A percentile compares a stretch with the other conserved stretches of the same genome.
phyloP scores from a whole-genome alignment of 192 early-diverging fungal species.

The Spizellomyces punctatus region DNA sequence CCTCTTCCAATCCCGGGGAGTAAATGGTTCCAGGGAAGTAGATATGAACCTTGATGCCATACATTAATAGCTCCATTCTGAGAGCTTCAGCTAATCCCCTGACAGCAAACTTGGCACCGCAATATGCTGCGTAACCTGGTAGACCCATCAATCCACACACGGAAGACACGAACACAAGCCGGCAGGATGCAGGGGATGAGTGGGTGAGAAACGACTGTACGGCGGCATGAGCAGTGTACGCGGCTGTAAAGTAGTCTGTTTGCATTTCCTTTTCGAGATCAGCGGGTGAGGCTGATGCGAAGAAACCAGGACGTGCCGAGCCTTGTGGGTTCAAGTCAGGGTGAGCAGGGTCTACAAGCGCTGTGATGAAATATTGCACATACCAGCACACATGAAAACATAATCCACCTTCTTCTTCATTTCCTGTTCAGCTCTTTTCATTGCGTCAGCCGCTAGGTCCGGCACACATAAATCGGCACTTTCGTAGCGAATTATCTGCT shows the following conservation, averaged over 20 bases:
- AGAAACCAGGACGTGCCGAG: slow-evolving; percentile 8
- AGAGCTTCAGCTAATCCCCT: slow-evolving; percentile 43
- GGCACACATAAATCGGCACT: slow-evolving; percentile 28
- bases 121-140: slow-evolving; percentile 46
- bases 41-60: slow-evolving; percentile 42
- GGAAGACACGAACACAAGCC: slow-evolving; percentile 47
- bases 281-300: slow-evolving; percentile 1
- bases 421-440: slow-evolving; percentile 13
- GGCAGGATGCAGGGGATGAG: slow-evolving; percentile 27
- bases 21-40: slow-evolving; percentile 52
- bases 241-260: slow-evolving; percentile 45
- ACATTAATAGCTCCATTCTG: slow-evolving; percentile 41
- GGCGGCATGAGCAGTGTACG: slow-evolving; percentile 40
- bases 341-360: background rate
- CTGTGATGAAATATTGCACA: background rate
- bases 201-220: slow-evolving; percentile 33
- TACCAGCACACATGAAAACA: slow-evolving; percentile 24
- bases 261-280: slow-evolving; percentile 39
- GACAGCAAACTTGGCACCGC: slow-evolving; percentile 49
- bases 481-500: slow-evolving; percentile 21
- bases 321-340: background rate
- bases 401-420: slow-evolving; percentile 31
- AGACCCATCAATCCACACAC: slow-evolving; percentile 38
- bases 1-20: slow-evolving; percentile 49
- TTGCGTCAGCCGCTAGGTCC: background rate